These are phyloP conservation scores for Fusarium tupiense DNA, from an alignment of 2,329 filamentous ascomycete genomes.

Conservation along the genomic window DNA sequence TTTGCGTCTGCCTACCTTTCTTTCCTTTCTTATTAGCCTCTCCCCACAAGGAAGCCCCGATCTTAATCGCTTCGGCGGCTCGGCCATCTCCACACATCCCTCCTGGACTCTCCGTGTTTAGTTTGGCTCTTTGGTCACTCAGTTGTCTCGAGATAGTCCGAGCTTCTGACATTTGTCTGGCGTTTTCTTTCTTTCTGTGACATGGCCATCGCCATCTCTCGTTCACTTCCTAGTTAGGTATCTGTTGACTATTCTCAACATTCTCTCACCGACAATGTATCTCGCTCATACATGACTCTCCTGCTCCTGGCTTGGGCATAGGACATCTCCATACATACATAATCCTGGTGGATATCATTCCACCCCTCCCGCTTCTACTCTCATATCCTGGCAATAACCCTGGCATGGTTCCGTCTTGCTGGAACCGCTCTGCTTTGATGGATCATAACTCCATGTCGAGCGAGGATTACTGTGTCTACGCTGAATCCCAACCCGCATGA, in stretches of 20 bases:
- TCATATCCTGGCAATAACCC: slow-evolving; percentile 30
- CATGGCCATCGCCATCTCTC: slow-evolving; percentile 16
- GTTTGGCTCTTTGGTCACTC: slow-evolving; percentile 7
- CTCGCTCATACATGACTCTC: slow-evolving; percentile 3
- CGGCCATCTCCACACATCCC: slow-evolving; percentile 32
- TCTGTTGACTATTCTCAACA: neutral
- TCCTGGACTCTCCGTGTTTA: neutral
- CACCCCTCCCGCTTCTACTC: slow-evolving; percentile 24
- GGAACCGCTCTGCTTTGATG: slow-evolving; percentile 29
- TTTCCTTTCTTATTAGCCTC: slow-evolving; percentile 15
- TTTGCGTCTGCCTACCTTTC: slow-evolving; percentile 15
- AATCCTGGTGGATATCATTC: slow-evolving; percentile 27
- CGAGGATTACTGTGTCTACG: slow-evolving; percentile 20
- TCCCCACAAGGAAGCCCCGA: slow-evolving; percentile 32
- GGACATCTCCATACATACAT: slow-evolving; percentile 29
- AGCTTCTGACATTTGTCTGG: slow-evolving; percentile 13
- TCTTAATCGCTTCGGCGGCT: slow-evolving; percentile 24
- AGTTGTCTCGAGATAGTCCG: slow-evolving; percentile 23
- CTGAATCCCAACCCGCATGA: slow-evolving; percentile 32
- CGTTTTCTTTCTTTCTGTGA: neutral
- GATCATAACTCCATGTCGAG: slow-evolving; percentile 32
- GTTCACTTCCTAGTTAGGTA: neutral
- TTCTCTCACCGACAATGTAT: neutral
- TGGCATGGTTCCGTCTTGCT: slow-evolving; percentile 37
- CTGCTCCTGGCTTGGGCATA: neutral